Percentiles rank a stretch among this genome's conserved stretches.
Evolutionary conservation across 192 early-diverging fungal genomes (phyloP).

Genomic region (Rhizophagus clarus): DNA sequence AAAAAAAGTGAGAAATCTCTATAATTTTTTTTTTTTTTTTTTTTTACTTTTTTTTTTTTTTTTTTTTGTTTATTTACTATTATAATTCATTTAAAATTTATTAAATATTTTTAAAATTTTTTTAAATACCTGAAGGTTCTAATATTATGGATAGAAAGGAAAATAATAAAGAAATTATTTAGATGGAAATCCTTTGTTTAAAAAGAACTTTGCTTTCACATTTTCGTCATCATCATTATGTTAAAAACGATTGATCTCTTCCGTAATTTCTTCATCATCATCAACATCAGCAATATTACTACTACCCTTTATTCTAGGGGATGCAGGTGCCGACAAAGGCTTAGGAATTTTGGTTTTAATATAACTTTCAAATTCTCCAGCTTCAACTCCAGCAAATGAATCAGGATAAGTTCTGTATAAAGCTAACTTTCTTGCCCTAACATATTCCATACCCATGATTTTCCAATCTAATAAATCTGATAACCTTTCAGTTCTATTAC

Average conservation of each 20-base stretch:
- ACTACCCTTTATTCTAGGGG: slow-evolving; percentile 62
- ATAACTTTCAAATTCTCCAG: slow-evolving; percentile 59
- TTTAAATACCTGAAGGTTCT: too few relatives aligned
- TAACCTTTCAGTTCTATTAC: slow-evolving; percentile 94
- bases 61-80: too few relatives aligned
- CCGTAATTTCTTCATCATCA: slow-evolving; percentile 51
- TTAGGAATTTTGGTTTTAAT: slow-evolving; percentile 76
- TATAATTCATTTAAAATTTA: too few relatives aligned
- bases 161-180: too few relatives aligned
- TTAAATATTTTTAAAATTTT: too few relatives aligned
- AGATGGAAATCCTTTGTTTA: background rate
- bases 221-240: background rate
- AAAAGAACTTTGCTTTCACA: background rate
- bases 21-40: too few relatives aligned
- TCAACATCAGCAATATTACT: slow-evolving; percentile 38
- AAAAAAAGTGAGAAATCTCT: too few relatives aligned
- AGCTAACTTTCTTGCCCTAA: slow-evolving; percentile 94
- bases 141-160: too few relatives aligned
- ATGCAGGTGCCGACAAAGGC: slow-evolving; percentile 84
- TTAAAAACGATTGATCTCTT: background rate
- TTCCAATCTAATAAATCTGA: slow-evolving; percentile 98
- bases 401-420: slow-evolving; percentile 89
- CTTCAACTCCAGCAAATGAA: slow-evolving; percentile 69
- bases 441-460: slow-evolving; percentile 96
- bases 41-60: too few relatives aligned